Evolutionary conservation across 495 filamentous ascomycete species (phyloP), one percentile per base, ranked within the genome.

Genomic region (Cercophora samala): DNA sequence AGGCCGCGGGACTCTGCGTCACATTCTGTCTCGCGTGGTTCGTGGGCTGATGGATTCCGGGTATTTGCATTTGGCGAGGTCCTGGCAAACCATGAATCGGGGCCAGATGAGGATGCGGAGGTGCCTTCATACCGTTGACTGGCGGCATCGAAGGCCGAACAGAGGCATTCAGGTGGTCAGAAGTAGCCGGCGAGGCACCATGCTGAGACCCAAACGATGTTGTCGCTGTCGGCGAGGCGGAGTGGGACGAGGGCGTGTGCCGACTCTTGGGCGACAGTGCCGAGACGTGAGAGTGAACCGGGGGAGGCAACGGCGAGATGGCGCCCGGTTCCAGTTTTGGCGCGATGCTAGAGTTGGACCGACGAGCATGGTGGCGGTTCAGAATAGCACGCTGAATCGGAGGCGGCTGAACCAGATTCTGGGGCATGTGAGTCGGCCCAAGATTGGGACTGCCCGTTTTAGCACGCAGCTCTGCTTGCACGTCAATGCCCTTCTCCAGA

Each of bases 401-500:
- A 58, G 87, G 84, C 37, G 88, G 85, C 77, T 86, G 88, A 72
- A 83, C 85, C 80, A 84, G 84, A 70, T 83, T 89, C 79, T 81
- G 86, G 70, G 81, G 87, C 78, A 82, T 80, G 72, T 84, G 85
- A 66, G 83, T 88, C 74, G 82, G 89, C 70, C 80, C 86, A 67
- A 90, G 81, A 70, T 86, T 85, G 66, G 89, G 88, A 74, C 90
- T 90, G 69, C 87, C 90, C 23, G 90, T 92, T 80, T 96, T 97
- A 70, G 93, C 86, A 58, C 90, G 89, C 68, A 99, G 85, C 78
- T 99, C 95, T 58, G 94, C 91, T 79, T 98, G 93, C 22, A 99
- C 95, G 83, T 99, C 95, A 77, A 98, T 97, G 94, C 93, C 96
- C 84, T 97, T 98, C 79, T 99, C 95, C 5, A 98, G 85, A 52